Conservation (phyloP, 2,329 filamentous ascomycete genomes). For the Penicillium palitans region DNA sequence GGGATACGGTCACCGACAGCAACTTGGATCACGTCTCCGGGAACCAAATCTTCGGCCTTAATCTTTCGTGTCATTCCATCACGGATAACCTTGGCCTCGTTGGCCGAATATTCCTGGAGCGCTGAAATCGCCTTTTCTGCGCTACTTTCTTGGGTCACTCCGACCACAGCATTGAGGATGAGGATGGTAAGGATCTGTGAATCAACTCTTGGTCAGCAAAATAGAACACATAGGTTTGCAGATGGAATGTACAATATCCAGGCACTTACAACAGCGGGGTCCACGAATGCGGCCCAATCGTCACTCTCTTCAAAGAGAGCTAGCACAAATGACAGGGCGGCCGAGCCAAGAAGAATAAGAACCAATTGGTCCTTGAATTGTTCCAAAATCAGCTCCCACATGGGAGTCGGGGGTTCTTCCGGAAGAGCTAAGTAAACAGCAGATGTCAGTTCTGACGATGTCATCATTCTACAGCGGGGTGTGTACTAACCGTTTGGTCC, state of each 20-base stretch:
- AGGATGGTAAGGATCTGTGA: slow-evolving; percentile 89
- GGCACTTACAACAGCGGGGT: slow-evolving; percentile 81
- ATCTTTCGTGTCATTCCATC: slow-evolving; percentile 77
- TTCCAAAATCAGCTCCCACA: slow-evolving; percentile 96
- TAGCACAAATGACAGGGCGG: slow-evolving; percentile 87
- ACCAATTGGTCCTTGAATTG: slow-evolving; percentile 99
- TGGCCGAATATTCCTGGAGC: slow-evolving; percentile 97
- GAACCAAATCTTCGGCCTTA: slow-evolving; percentile 96
- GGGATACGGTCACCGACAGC: slow-evolving; percentile 90
- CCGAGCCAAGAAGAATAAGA: slow-evolving; percentile 88
- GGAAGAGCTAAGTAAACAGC: slow-evolving; percentile 57
- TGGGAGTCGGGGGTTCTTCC: slow-evolving; percentile 90
- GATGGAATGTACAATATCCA: background rate
- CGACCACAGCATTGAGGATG: slow-evolving; percentile 93
- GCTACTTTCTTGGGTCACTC: slow-evolving; percentile 97
- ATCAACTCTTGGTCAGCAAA: slow-evolving; percentile 17
- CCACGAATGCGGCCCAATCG: slow-evolving; percentile 96
- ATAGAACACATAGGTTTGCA: background rate
- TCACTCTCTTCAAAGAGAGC: slow-evolving; percentile 91
- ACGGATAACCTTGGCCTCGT: slow-evolving; percentile 90
- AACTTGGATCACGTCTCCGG: slow-evolving; percentile 86
- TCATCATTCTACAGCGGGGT: background rate
- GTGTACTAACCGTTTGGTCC: slow-evolving; percentile 56
- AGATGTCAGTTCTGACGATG: slow-evolving; percentile 18
- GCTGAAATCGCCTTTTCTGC: slow-evolving; percentile 98